phyloP scores from a whole-genome alignment of 2,329 filamentous ascomycete species.

The Fusarium brachygibbosum region DNA sequence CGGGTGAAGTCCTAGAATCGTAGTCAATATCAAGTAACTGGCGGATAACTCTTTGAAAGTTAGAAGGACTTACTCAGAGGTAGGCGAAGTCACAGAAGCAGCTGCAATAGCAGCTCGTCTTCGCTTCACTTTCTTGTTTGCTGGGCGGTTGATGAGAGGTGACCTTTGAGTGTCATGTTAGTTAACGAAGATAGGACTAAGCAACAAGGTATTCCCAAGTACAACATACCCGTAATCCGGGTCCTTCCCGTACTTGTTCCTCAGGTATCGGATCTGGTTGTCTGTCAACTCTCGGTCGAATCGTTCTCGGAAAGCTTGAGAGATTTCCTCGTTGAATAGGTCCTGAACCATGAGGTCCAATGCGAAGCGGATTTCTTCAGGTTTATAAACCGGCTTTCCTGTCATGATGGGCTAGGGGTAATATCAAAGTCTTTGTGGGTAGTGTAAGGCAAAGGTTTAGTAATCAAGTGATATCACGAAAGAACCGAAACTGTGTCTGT shows the following conservation, averaged over 20 bases:
- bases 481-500: constrained; percentile 12
- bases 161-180: constrained; percentile 14
- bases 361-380: constrained; percentile 54
- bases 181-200: neutral
- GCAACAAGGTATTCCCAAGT: neutral
- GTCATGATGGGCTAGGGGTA: constrained; percentile 20
- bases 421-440: constrained; percentile 1
- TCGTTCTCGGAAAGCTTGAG: constrained; percentile 44
- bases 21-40: constrained; percentile 8
- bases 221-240: constrained; percentile 55
- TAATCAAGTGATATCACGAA: neutral
- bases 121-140: constrained; percentile 32
- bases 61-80: constrained; percentile 16
- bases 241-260: constrained; percentile 58
- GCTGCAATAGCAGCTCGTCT: constrained; percentile 15
- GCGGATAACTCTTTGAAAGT: neutral
- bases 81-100: neutral
- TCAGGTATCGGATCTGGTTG: constrained; percentile 57
- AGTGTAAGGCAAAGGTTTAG: neutral
- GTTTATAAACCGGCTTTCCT: constrained; percentile 53
- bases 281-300: constrained; percentile 51
- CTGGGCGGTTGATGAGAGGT: constrained; percentile 28
- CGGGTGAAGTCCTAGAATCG: neutral
- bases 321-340: constrained; percentile 47
- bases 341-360: constrained; percentile 49